Base-by-base conservation (phyloP, 2,329 filamentous ascomycete genomes). In the Microdochium nivale region DNA sequence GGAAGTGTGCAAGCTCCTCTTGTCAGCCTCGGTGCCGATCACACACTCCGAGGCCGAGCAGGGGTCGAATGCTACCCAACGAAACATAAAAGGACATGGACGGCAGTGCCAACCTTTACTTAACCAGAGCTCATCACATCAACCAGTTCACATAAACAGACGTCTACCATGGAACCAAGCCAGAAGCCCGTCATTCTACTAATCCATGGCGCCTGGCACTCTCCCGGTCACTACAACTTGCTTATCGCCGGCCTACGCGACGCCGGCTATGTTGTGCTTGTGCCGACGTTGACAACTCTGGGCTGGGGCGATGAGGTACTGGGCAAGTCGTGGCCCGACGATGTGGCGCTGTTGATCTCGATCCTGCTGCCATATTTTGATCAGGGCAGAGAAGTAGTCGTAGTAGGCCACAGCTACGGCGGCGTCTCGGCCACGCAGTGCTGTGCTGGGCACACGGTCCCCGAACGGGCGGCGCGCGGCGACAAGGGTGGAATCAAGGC, bases 401-500 rank as follows among this genome's bases (percentile, higher is more conserved):
- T 62, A 5, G 52, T 63, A 10, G 59, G 58, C 13, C 62, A 64
- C 37, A 60, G 57, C 48, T 58, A 27, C 44, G 44, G 44, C 10
- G 63, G 21, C 66, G 60, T 67, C 5, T 59, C 64, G 0, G 61
- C 59, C 2, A 62, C 62, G 3, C 60, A 58, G 1, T 53, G 60
- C 1, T 58, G 52, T 1, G 59, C 64, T 13, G 62, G 62, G 3
- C 50, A 59, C n/a, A 60, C 60, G 2, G 14, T 64, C 25, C 53
- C 60, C 1, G 65, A 67, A 2, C 50, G 64, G 2, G 49, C 53
- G 9, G 56, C 54, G 0, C 54, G 56, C 13, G 64, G 64, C 0
- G 25, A 62, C 2, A 14, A 50, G 2, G 66, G 66, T 9, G 65
- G 66, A 2, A 57, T 68, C 24, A 62, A 56, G 4, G 51, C 59